Conservation (phyloP, 768 basidiomycete species). For the Lanmaoa rubissima region DNA sequence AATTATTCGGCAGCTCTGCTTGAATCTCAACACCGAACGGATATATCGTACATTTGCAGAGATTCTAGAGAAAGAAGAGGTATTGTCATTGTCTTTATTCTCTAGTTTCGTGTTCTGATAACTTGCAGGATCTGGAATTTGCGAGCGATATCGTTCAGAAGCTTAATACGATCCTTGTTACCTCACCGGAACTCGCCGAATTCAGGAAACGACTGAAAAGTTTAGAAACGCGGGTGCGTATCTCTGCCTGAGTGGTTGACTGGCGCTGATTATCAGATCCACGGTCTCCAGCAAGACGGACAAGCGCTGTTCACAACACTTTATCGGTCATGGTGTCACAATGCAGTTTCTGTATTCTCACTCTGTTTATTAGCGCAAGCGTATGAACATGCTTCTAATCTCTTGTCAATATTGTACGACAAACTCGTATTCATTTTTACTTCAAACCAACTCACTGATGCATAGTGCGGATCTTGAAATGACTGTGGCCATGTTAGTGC, state of each 20-base stretch:
- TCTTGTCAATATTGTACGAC: conserved; percentile 90
- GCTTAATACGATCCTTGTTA: conserved; percentile 93
- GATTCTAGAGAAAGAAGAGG: conserved; percentile 97
- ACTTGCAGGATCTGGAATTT: conserved; percentile 86
- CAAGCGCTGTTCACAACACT: conserved; percentile 92
- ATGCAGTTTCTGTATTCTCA: conserved; percentile 94
- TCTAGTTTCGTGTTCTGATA: not conserved
- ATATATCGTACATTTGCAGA: conserved; percentile 97
- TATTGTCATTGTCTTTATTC: conserved; percentile 32
- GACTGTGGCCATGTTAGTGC: conserved; percentile 90
- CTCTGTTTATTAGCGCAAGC: conserved; percentile 96
- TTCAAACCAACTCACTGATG: not conserved
- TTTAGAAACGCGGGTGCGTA: conserved; percentile 81
- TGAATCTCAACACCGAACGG: conserved; percentile 91
- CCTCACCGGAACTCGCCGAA: conserved; percentile 92
- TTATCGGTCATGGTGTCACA: conserved; percentile 98
- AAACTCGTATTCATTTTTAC: not conserved
- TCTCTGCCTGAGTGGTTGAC: not conserved
- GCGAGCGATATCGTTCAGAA: conserved; percentile 98
- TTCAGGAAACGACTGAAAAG: conserved; percentile 92
- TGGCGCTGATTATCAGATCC: conserved; percentile 3
- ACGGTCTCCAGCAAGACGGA: conserved; percentile 72
- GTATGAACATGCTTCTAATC: conserved; percentile 96
- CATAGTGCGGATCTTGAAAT: conserved; percentile 92
- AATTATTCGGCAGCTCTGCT: conserved; percentile 92